Percentiles rank a stretch among this genome's conserved stretches.
These are phyloP conservation scores for Middelhovenomyces tepae DNA, from an alignment of 805 yeast genomes.

Conservation along the genomic window DNA sequence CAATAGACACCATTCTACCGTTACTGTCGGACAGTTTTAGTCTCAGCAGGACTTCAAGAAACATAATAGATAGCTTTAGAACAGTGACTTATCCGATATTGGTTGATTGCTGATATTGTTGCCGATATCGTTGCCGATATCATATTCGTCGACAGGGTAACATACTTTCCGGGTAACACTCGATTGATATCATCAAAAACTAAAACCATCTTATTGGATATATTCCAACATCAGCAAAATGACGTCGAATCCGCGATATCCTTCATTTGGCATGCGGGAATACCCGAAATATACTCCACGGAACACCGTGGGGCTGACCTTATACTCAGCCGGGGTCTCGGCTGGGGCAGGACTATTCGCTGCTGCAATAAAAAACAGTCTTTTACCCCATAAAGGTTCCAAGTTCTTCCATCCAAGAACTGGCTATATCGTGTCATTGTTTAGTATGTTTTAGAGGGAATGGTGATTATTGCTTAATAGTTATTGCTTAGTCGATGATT, in stretches of 20 bases:
- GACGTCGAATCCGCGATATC: constrained; percentile 14
- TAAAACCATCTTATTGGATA: no score
- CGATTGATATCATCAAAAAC: no score
- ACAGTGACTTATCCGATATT: no score
- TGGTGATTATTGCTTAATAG: neutral
- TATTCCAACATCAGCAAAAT: no score
- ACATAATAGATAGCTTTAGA: no score
- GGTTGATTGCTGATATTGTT: no score
- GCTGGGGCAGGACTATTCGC: constrained; percentile 40
- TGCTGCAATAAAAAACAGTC: constrained; percentile 34
- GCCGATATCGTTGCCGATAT: no score
- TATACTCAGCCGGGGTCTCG: constrained; percentile 37
- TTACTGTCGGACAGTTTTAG: no score
- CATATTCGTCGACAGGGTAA: no score
- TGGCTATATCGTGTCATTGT: constrained; percentile 18
- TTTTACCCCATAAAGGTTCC: constrained; percentile 21
- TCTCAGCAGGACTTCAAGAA: no score
- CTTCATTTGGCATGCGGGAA: constrained; percentile 20
- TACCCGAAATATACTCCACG: constrained; percentile 46
- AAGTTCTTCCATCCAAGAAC: constrained; percentile 22
- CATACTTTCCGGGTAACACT: no score
- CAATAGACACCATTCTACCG: no score
- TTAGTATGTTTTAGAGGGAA: constrained; percentile 2
- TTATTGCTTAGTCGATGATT: constrained; percentile 4
- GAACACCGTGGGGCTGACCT: constrained; percentile 44